Evolutionary conservation across 2,329 filamentous ascomycete species (phyloP).

Genomic region (Cucurbitaria berberidis): DNA sequence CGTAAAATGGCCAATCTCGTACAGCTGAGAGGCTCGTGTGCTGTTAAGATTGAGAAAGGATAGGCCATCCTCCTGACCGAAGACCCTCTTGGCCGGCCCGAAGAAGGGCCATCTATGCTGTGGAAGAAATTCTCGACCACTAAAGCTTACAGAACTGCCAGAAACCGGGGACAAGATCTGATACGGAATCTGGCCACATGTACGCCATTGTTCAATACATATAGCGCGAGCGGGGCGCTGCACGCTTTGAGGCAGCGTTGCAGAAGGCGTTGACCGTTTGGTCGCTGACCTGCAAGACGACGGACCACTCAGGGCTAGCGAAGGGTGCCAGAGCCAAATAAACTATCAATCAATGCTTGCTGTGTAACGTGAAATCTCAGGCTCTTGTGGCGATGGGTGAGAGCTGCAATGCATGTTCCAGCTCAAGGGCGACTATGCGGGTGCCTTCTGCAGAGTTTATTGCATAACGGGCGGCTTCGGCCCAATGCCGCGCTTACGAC

Average conservation of each 20-base stretch:
- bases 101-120: conserved; percentile 15
- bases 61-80: conserved; percentile 31
- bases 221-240: conserved; percentile 38
- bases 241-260: conserved; percentile 40
- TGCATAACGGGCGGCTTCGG: conserved; percentile 32
- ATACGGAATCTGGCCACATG: conserved; percentile 34
- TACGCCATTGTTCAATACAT: conserved; percentile 31
- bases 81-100: conserved; percentile 32
- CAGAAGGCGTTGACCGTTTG: conserved; percentile 37
- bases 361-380: conserved; percentile 39
- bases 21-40: conserved; percentile 18
- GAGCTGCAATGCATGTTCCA: conserved; percentile 38
- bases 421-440: conserved; percentile 41
- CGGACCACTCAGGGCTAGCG: conserved; percentile 24
- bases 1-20: conserved; percentile 9
- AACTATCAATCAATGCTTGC: conserved; percentile 40
- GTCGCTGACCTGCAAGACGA: conserved; percentile 31
- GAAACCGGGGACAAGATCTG: conserved; percentile 33
- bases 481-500: conserved; percentile 21
- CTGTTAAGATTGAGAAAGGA: conserved; percentile 23
- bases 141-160: conserved; percentile 27
- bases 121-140: conserved; percentile 22
- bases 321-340: conserved; percentile 28
- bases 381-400: conserved; percentile 30
- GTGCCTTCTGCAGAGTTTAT: conserved; percentile 49